Conservation (phyloP, 192 early-diverging fungal species). For the Coemansia sp. region DNA sequence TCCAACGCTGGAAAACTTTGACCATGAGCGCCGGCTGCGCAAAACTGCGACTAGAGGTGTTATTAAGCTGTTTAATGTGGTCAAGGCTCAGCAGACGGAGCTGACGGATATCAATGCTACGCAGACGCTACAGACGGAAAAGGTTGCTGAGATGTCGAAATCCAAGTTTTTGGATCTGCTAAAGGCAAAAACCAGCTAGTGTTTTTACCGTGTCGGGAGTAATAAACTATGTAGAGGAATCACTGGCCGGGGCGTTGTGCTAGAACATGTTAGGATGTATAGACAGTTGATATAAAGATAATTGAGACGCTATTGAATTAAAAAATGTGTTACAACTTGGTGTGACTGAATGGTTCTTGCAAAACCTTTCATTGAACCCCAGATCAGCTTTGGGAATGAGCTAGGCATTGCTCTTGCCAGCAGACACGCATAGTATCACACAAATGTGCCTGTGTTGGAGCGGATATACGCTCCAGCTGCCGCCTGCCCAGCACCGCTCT, state of each 20-base stretch:
- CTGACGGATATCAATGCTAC: constrained; percentile 29
- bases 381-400: no score
- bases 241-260: no score
- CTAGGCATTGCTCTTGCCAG: no score
- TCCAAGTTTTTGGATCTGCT: constrained; percentile 72
- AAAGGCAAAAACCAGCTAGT: constrained; percentile 53
- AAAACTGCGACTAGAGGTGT: constrained; percentile 93
- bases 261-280: no score
- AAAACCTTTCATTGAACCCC: no score
- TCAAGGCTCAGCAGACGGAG: constrained; percentile 82
- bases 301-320: no score
- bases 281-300: no score
- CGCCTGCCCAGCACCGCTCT: constrained; percentile 53
- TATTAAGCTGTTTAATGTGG: constrained; percentile 93
- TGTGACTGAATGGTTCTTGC: no score
- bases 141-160: constrained; percentile 61
- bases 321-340: no score
- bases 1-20: constrained; percentile 72
- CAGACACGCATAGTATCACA: constrained; percentile 6
- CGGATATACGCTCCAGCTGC: constrained; percentile 44
- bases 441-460: constrained; percentile 48
- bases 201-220: neutral
- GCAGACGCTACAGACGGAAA: constrained; percentile 62
- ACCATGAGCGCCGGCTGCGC: constrained; percentile 85
- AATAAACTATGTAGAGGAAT: no score